Base-by-base conservation (phyloP, 768 basidiomycete species). In the Rossbeevera mucosa region DNA sequence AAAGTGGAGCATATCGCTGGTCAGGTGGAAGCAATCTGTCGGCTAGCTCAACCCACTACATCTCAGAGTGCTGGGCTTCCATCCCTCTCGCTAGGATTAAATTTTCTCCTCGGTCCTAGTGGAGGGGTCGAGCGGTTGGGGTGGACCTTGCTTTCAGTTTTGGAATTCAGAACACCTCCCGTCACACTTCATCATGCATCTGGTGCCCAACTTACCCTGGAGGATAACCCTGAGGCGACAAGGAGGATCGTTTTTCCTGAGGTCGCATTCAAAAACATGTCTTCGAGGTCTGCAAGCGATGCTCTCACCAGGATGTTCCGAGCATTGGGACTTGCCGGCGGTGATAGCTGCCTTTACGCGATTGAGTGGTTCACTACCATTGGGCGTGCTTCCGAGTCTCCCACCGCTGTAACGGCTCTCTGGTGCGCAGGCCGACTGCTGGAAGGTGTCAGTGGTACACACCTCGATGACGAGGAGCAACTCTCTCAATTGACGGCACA, bases 101-200 rank as follows among this genome's bases (percentile, higher is more conserved):
- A 77, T 7, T 79, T 78, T 50, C 74, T 93, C 5, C 76, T 95
- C 1, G 93, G 93, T 4, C 86, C 92, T 1, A 78, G 73, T 0
- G 91, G 92, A 6, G 86, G 88, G 0, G 82, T 96, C 16, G 92
- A 96, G 60, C 85, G 85, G 66, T 98, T 94, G 95, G 90, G 92
- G 4, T 93, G 88, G 86, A 80, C 81, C 44, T 64, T 99, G 4
- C 76, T 98, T 25, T 80, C 81, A 0, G 89, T 87, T n/a, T 71
- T 97, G 33, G 85, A 92, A 58, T 82, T 98, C 51, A 71, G 67
- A 3, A 74, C 75, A 56, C 86, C 79, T n/a, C 68, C 74, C 7
- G 66, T 81, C 46, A 68, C 73, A 6, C 64, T 80, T 11, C 74
- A 79, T 13, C 71, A 73, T 50, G 69, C 75, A 3, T 76, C 82